These are phyloP conservation scores for Mrakia gelida DNA, from an alignment of 768 basidiomycete species.

Conservation along the genomic window DNA sequence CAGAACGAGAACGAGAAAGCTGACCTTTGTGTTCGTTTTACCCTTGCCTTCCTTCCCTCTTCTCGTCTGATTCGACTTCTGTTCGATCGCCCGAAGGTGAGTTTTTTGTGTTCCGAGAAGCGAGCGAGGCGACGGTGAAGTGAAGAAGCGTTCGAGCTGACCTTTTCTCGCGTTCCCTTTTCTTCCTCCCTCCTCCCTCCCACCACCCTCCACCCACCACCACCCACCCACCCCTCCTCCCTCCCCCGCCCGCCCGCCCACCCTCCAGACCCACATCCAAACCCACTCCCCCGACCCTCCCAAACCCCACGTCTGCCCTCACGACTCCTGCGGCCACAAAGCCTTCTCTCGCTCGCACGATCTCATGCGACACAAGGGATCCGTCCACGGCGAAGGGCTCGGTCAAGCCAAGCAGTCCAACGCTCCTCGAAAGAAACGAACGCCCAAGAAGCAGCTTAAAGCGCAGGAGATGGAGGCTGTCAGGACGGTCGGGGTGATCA, in stretches of 20 bases:
- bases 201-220: too few relatives aligned
- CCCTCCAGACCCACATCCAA: constrained; percentile 63
- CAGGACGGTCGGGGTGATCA: background rate
- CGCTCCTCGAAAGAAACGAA: constrained; percentile 14
- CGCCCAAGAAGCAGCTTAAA: constrained; percentile 14
- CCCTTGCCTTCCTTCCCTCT: too few relatives aligned
- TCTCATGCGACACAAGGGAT: constrained; percentile 79
- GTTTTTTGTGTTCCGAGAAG: background rate
- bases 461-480: background rate
- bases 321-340: constrained; percentile 69
- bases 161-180: background rate
- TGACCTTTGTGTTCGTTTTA: background rate
- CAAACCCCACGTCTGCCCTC: constrained; percentile 84
- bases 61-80: too few relatives aligned
- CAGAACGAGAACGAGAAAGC: background rate
- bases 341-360: constrained; percentile 95
- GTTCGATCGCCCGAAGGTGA: background rate
- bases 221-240: background rate
- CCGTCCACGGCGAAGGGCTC: constrained; percentile 67
- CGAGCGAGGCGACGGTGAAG: background rate
- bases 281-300: constrained; percentile 88
- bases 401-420: constrained; percentile 17
- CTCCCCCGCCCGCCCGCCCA: background rate
- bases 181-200: background rate
- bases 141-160: background rate